Conservation (phyloP, 176 grass and related monocot species). For the Chloris gayana region DNA sequence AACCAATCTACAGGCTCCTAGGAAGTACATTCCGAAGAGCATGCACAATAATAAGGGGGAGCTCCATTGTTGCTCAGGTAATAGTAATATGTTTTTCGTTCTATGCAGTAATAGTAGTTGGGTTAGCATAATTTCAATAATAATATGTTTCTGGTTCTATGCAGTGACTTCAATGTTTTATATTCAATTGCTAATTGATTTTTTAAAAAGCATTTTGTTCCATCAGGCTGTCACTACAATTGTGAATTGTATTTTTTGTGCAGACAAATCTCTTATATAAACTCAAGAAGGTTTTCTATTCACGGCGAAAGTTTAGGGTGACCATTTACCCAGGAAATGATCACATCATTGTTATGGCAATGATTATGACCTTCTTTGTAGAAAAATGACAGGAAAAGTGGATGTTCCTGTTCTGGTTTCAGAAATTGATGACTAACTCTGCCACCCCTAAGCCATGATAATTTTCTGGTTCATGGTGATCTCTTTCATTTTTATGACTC, state of each 20-base stretch:
- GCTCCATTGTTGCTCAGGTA: conserved; percentile 89
- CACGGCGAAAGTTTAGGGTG: conserved; percentile 77
- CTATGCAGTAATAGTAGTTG: no score
- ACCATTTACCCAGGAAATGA: conserved; percentile 94
- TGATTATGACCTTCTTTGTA: conserved; percentile 74
- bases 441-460: conserved; percentile 8
- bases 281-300: conserved; percentile 78
- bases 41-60: conserved; percentile 74
- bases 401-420: not conserved
- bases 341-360: conserved; percentile 66
- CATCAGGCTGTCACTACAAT: conserved; percentile 10
- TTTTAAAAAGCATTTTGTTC: not conserved
- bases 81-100: no score
- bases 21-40: conserved; percentile 77
- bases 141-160: conserved; percentile 11
- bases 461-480: not conserved
- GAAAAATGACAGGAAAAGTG: conserved; percentile 30
- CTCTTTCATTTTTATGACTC: conserved; percentile 18
- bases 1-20: conserved; percentile 63
- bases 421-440: conserved; percentile 27
- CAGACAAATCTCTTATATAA: conserved; percentile 91
- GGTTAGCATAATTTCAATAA: not conserved
- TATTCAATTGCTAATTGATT: not conserved
- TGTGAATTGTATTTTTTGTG: conserved; percentile 31
- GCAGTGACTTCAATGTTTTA: not conserved